These are phyloP conservation scores for Plasmopara muralis DNA, from an alignment of 352 stramenopile genomes.

Conservation along the genomic window DNA sequence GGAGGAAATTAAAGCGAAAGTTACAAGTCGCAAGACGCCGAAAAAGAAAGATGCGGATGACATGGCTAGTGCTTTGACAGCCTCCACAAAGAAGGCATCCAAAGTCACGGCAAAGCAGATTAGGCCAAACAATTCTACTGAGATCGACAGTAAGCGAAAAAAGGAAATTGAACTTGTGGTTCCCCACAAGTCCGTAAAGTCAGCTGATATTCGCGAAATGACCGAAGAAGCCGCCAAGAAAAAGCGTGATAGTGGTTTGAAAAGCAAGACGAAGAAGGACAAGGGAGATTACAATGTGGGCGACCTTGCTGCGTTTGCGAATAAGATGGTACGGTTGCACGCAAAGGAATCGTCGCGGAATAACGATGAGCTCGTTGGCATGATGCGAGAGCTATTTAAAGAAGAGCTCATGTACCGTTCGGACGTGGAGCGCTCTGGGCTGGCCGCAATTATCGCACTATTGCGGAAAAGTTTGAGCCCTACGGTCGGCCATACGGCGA, in stretches of 20 bases:
- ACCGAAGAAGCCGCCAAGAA: slow-evolving; percentile 63
- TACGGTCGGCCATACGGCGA: slow-evolving; percentile 63
- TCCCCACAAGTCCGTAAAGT: slow-evolving; percentile 71
- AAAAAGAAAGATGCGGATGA: slow-evolving; percentile 50
- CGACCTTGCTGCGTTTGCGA: slow-evolving; percentile 47
- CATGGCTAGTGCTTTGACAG: slow-evolving; percentile 11
- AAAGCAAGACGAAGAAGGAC: slow-evolving; percentile 49
- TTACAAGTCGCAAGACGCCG: slow-evolving; percentile 58
- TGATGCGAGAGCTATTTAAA: slow-evolving; percentile 66
- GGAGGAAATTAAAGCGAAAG: slow-evolving; percentile 73
- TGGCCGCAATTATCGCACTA: slow-evolving; percentile 57
- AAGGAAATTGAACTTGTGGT: slow-evolving; percentile 77
- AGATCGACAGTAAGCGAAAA: slow-evolving; percentile 72
- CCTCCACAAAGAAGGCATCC: slow-evolving; percentile 30
- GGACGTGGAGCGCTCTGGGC: slow-evolving; percentile 58
- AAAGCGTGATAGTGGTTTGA: slow-evolving; percentile 24
- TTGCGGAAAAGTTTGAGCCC: slow-evolving; percentile 66
- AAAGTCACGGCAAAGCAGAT: slow-evolving; percentile 27
- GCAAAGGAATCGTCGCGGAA: slow-evolving; percentile 69
- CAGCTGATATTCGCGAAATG: slow-evolving; percentile 65
- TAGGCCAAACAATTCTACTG: slow-evolving; percentile 24
- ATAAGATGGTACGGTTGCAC: slow-evolving; percentile 52
- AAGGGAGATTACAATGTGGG: slow-evolving; percentile 64
- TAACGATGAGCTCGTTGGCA: slow-evolving; percentile 65
- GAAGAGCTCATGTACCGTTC: slow-evolving; percentile 65